phyloP scores from a whole-genome alignment of 768 basidiomycete genomes.

The Lactarius hatsudake region DNA sequence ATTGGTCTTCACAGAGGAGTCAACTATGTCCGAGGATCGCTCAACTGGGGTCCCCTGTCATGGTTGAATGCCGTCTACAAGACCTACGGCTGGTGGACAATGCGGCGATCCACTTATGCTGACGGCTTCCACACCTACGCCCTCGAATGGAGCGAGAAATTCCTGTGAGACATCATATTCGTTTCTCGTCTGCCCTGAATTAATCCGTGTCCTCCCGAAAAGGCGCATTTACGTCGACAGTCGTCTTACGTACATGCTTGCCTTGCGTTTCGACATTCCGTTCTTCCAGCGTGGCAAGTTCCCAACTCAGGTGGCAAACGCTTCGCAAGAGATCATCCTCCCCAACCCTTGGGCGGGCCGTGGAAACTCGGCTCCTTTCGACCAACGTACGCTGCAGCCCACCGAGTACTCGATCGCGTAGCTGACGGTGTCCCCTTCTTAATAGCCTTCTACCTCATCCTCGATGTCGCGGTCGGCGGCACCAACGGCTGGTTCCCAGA shows the following conservation, averaged over 20 bases:
- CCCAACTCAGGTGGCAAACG: conserved; percentile 56
- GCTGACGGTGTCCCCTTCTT: background rate
- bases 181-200: background rate
- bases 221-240: conserved; percentile 82
- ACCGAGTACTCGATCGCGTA: conserved; percentile 8
- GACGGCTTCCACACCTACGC: conserved; percentile 77
- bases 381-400: conserved; percentile 50
- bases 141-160: conserved; percentile 81
- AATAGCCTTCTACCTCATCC: conserved; percentile 79
- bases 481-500: conserved; percentile 96
- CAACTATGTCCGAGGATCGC: conserved; percentile 43
- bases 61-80: conserved; percentile 48
- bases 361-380: conserved; percentile 73
- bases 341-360: conserved; percentile 75
- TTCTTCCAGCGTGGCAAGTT: conserved; percentile 78
- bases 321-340: conserved; percentile 58
- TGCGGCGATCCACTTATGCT: conserved; percentile 65
- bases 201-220: conserved; percentile 22
- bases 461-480: conserved; percentile 82
- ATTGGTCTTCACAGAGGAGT: conserved; percentile 33
- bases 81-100: conserved; percentile 76
- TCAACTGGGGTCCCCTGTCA: conserved; percentile 51
- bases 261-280: conserved; percentile 67
- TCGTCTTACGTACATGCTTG: conserved; percentile 70
- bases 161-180: conserved; percentile 52